Evolutionary conservation across 441 rosid genomes (phyloP).

Genomic region (Brassica balearica): DNA sequence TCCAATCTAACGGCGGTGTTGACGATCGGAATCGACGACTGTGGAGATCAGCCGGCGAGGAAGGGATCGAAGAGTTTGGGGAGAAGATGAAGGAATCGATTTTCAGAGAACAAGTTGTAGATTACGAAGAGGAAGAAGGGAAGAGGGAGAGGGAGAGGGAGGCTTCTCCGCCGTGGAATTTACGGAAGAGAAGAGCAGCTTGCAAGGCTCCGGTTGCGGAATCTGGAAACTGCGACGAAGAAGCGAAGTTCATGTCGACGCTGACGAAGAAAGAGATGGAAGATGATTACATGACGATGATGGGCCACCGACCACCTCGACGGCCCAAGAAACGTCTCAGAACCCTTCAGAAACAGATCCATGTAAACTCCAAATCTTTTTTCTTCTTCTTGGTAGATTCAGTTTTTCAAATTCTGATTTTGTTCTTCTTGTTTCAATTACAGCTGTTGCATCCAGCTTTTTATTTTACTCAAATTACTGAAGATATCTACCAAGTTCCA

Average conservation of each 20-base stretch:
- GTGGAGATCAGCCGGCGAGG: conserved; percentile 32
- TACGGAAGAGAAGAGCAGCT: conserved; percentile 66
- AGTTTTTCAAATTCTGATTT: neutral
- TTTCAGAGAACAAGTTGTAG: conserved; percentile 47
- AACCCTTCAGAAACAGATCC: conserved; percentile 60
- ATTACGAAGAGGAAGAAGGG: conserved; percentile 27
- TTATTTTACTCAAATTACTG: too few species aligned
- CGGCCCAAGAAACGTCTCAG: conserved; percentile 73
- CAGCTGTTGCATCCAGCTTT: conserved; percentile 49
- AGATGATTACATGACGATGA: conserved; percentile 61
- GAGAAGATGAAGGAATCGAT: conserved; percentile 50
- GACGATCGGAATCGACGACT: too few species aligned
- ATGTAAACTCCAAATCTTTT: conserved; percentile 50
- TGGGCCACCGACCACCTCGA: conserved; percentile 59
- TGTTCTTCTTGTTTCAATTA: conserved; percentile 11
- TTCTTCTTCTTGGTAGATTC: neutral
- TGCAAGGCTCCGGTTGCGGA: conserved; percentile 52
- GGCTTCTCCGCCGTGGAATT: conserved; percentile 59
- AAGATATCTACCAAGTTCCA: conserved; percentile 54
- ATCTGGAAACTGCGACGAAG: conserved; percentile 1
- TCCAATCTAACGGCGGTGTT: neutral
- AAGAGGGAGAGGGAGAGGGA: conserved; percentile 21
- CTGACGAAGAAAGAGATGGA: conserved; percentile 73
- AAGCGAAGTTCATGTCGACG: conserved; percentile 49
- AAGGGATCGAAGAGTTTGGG: conserved; percentile 63